A percentile compares a stretch with the other conserved stretches of the same genome.
Evolutionary conservation across 179 eudicot species (phyloP).

Genomic region (Gypsophila paniculata): DNA sequence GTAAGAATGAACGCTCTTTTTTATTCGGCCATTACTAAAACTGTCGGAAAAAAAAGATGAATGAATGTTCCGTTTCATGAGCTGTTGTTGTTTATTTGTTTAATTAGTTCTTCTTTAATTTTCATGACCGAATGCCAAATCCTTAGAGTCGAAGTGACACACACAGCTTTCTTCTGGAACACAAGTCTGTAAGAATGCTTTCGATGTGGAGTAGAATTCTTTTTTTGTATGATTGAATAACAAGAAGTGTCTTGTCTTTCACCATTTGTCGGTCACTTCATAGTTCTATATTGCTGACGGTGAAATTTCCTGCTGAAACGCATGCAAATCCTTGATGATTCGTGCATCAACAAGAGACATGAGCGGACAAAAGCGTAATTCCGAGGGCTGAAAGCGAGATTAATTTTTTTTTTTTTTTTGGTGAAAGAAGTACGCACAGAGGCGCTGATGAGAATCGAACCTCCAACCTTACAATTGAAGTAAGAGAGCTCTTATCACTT

Average conservation of each 20-base stretch:
- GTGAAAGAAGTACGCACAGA: too few relatives aligned
- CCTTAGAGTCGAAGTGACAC: background rate
- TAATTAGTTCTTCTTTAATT: background rate
- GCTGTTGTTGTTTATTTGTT: background rate
- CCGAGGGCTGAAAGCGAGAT: too few relatives aligned
- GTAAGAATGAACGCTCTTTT: background rate
- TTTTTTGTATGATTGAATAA: conserved; percentile 3
- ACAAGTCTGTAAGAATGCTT: background rate
- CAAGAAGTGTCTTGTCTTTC: background rate
- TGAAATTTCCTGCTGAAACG: too few relatives aligned
- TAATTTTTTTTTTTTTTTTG: too few relatives aligned
- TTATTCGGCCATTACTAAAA: too few relatives aligned
- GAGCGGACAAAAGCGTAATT: background rate
- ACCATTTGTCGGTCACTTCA: background rate
- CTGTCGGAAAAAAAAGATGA: too few relatives aligned
- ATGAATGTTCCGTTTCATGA: too few relatives aligned
- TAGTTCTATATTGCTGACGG: background rate
- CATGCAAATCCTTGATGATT: too few relatives aligned
- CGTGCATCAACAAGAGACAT: too few relatives aligned
- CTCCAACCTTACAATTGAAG: too few relatives aligned
- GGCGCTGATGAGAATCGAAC: too few relatives aligned
- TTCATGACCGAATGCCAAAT: background rate
- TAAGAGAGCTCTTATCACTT: too few relatives aligned
- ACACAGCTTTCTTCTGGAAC: background rate
- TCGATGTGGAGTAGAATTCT: background rate